phyloP scores from a whole-genome alignment of 441 rosid genomes.

The Daphne laureola region DNA sequence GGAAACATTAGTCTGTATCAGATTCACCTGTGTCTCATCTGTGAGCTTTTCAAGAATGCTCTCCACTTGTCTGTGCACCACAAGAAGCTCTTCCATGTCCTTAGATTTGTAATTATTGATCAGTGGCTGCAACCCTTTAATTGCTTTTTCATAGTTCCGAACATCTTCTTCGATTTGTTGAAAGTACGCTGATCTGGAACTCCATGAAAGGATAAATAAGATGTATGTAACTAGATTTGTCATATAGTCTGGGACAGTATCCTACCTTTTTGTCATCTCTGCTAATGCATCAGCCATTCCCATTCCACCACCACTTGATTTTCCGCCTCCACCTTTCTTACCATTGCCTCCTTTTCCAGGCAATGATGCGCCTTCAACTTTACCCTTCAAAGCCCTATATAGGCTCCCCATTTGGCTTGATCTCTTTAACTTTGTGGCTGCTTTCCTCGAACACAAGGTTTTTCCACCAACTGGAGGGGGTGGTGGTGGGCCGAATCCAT shows the following conservation, averaged over 20 bases:
- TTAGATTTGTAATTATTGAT: constrained; percentile 59
- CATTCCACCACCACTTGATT: constrained; percentile 40
- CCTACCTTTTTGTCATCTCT: constrained; percentile 74
- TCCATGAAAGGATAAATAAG: neutral
- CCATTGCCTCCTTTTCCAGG: constrained; percentile 23
- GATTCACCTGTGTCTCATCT: constrained; percentile 68
- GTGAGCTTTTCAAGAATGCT: constrained; percentile 70
- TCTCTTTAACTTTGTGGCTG: constrained; percentile 57
- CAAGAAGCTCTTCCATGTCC: constrained; percentile 64
- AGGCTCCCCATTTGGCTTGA: constrained; percentile 60
- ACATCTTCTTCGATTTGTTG: constrained; percentile 79
- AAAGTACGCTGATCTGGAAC: constrained; percentile 73
- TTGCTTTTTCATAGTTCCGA: constrained; percentile 45
- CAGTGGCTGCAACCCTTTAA: constrained; percentile 42
- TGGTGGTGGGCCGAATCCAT: constrained; percentile 35
- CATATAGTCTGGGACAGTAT: neutral
- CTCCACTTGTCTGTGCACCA: constrained; percentile 59
- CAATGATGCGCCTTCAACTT: constrained; percentile 55
- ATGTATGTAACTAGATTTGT: neutral
- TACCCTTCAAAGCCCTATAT: constrained; percentile 55
- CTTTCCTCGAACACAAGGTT: constrained; percentile 54
- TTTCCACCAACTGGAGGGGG: constrained; percentile 49
- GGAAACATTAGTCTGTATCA: neutral
- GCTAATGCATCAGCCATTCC: constrained; percentile 96
- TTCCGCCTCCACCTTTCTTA: constrained; percentile 21